Evolutionary conservation across 169 alveolate species (phyloP).

Genomic region (Babesia bigemina): DNA sequence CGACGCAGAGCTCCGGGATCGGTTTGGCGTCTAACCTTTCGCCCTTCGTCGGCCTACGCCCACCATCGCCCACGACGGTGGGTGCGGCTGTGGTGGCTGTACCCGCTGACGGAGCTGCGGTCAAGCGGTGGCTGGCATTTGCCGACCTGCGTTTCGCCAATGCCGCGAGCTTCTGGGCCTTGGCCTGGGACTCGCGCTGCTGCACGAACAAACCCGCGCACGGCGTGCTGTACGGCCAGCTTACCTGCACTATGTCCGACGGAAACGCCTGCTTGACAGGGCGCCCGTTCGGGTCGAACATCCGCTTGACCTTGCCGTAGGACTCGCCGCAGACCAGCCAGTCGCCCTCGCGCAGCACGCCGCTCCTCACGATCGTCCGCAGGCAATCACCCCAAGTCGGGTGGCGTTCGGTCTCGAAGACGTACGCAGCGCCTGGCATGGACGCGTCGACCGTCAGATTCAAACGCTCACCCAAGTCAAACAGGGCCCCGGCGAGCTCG

Average conservation of each 20-base stretch:
- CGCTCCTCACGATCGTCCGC: conserved; percentile 71
- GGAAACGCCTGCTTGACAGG: conserved; percentile 70
- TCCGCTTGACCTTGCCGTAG: conserved; percentile 57
- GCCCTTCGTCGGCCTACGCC: background rate
- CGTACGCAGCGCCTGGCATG: conserved; percentile 68
- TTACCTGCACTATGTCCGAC: conserved; percentile 70
- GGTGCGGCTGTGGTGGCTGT: too few species aligned
- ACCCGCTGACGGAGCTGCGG: background rate
- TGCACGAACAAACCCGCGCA: conserved; percentile 39
- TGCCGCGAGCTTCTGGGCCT: conserved; percentile 36
- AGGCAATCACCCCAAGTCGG: conserved; percentile 69
- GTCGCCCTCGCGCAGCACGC: conserved; percentile 54
- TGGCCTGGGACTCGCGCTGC: conserved; percentile 18
- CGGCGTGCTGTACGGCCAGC: conserved; percentile 23
- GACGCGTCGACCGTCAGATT: conserved; percentile 72
- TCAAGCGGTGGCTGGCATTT: background rate
- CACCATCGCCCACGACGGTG: background rate
- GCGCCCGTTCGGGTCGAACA: conserved; percentile 46
- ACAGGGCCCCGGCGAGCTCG: conserved; percentile 71
- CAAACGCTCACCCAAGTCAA: conserved; percentile 72
- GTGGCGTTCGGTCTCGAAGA: conserved; percentile 72
- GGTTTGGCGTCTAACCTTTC: background rate
- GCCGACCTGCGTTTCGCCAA: conserved; percentile 16
- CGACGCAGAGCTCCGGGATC: conserved; percentile 67
- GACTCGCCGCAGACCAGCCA: conserved; percentile 54